phyloP scores from a whole-genome alignment of 31 red algal species.

The Bonnemaisonia californica region DNA sequence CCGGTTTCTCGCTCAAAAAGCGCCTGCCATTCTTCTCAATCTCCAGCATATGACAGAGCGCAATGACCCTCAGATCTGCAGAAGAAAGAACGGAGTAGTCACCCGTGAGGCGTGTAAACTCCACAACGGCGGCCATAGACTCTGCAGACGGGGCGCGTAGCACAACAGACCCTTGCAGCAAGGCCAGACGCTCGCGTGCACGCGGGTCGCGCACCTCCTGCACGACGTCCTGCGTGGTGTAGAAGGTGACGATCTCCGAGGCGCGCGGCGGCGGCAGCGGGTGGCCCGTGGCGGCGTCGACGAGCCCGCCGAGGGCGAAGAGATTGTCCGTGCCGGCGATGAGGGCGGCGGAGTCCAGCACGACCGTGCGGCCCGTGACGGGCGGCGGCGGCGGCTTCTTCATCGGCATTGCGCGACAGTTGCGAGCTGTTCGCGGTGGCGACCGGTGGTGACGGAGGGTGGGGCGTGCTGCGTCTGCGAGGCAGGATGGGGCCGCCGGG shows the following conservation, averaged over 20 bases:
- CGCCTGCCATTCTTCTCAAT: constrained; percentile 46
- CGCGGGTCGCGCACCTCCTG: constrained; percentile 64
- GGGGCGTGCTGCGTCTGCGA: no score
- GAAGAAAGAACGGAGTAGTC: constrained; percentile 68
- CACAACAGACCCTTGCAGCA: constrained; percentile 35
- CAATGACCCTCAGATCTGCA: constrained; percentile 78
- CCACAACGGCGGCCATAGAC: constrained; percentile 44
- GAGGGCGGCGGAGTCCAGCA: constrained; percentile 62
- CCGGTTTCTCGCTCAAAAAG: constrained; percentile 22
- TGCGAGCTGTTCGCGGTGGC: neutral
- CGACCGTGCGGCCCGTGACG: constrained; percentile 19
- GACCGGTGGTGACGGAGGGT: neutral
- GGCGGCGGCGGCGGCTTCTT: neutral
- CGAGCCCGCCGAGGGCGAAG: constrained; percentile 59
- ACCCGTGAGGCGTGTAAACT: constrained; percentile 63
- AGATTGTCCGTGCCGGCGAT: constrained; percentile 68
- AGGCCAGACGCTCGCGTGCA: constrained; percentile 49
- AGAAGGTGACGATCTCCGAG: constrained; percentile 44
- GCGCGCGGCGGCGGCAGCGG: constrained; percentile 1
- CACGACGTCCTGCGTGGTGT: constrained; percentile 60
- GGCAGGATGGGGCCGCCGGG: no score
- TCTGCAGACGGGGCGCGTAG: constrained; percentile 46
- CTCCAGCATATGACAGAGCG: constrained; percentile 72
- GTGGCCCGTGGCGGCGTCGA: constrained; percentile 10
- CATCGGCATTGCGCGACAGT: neutral